A percentile compares a stretch with the other conserved stretches of the same genome.
These are phyloP conservation scores for Pelargonium nanum DNA, from an alignment of 345 rosid genomes.

Conservation along the genomic window DNA sequence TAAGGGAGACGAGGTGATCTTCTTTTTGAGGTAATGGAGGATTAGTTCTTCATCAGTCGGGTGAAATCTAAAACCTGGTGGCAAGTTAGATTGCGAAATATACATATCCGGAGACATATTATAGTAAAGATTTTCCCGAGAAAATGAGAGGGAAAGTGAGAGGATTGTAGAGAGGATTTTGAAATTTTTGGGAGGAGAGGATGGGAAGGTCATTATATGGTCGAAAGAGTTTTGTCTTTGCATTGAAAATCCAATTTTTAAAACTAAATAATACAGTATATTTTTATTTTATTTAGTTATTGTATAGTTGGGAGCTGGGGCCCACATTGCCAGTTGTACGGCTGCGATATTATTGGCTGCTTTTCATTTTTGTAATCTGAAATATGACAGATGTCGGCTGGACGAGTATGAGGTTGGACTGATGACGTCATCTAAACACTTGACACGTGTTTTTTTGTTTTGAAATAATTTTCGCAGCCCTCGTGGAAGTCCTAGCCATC, in stretches of 20 bases:
- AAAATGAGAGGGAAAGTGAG: neutral
- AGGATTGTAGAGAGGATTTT: conserved; percentile 25
- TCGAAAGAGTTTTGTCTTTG: conserved; percentile 49
- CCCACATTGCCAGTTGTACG: conserved; percentile 25
- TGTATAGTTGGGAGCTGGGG: conserved; percentile 1
- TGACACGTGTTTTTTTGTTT: conserved; percentile 36
- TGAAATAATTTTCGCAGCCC: no score
- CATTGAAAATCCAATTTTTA: conserved; percentile 7
- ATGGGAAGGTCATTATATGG: conserved; percentile 50
- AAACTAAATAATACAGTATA: no score
- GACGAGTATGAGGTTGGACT: conserved; percentile 11
- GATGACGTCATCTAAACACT: conserved; percentile 15
- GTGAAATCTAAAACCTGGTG: conserved; percentile 95
- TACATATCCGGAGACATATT: no score
- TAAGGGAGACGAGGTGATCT: conserved; percentile 50
- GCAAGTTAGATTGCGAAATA: conserved; percentile 65
- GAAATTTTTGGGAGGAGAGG: conserved; percentile 57
- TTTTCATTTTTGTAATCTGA: conserved; percentile 4
- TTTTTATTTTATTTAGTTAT: no score
- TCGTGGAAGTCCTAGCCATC: no score
- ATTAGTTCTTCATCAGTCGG: conserved; percentile 97
- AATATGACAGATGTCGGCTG: conserved; percentile 42
- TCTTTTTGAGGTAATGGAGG: conserved; percentile 75
- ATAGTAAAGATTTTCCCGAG: neutral
- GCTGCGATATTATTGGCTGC: neutral